Conservation (phyloP, 2,329 filamentous ascomycete genomes). For the Botrytis sinoallii region DNA sequence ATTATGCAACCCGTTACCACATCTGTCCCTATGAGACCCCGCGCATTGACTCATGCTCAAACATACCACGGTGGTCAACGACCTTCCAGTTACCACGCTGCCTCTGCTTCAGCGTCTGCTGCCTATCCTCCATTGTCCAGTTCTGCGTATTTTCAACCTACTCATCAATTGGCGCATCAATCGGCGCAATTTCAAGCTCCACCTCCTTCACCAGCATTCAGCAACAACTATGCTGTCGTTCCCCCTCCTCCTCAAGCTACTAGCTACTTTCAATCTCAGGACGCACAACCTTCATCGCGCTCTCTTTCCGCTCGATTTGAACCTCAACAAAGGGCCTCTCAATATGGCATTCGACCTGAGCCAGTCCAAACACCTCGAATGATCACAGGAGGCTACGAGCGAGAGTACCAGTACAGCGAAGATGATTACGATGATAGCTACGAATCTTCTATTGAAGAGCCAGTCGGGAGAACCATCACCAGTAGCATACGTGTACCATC, state of each 20-base stretch:
- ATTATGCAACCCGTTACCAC: slow-evolving; percentile 5
- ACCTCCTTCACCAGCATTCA: slow-evolving; percentile 17
- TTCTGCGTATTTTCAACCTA: slow-evolving; percentile 13
- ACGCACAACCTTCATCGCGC: slow-evolving; percentile 19
- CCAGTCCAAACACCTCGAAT: slow-evolving; percentile 11
- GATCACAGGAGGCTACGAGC: slow-evolving; percentile 15
- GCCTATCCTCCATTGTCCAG: slow-evolving; percentile 17
- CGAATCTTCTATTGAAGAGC: slow-evolving; percentile 10
- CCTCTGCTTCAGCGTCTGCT: neutral
- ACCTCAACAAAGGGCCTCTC: slow-evolving; percentile 24
- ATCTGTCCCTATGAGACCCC: slow-evolving; percentile 14
- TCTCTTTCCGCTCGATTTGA: slow-evolving; percentile 31
- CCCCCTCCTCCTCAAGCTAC: neutral
- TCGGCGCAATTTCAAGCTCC: slow-evolving; percentile 14
- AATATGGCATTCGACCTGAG: slow-evolving; percentile 23
- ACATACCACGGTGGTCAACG: slow-evolving; percentile 4
- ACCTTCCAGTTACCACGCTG: slow-evolving; percentile 15
- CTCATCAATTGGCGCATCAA: slow-evolving; percentile 7
- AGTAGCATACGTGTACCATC: slow-evolving; percentile 18
- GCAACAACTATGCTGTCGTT: slow-evolving; percentile 9
- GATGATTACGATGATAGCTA: slow-evolving; percentile 12
- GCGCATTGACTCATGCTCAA: slow-evolving; percentile 9
- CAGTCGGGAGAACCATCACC: slow-evolving; percentile 3
- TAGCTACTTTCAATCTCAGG: slow-evolving; percentile 3
- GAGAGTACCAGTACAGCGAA: slow-evolving; percentile 13